These are phyloP conservation scores for Haplosporangium sp. DNA, from an alignment of 371 early-diverging fungal genomes.

Conservation along the genomic window DNA sequence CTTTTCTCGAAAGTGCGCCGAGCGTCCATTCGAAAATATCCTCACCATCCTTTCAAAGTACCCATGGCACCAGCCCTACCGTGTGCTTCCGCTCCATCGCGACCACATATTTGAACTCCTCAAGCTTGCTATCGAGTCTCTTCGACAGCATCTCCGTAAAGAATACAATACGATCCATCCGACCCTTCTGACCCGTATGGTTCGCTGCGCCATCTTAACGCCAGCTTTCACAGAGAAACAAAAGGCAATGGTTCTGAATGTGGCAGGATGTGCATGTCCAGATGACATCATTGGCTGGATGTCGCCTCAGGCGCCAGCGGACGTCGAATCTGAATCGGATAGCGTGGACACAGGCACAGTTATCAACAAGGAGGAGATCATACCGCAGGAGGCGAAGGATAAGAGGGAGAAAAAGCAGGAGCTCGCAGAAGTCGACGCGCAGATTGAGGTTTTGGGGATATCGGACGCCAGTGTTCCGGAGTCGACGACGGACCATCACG, in stretches of 20 bases:
- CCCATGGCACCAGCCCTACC: conserved; percentile 77
- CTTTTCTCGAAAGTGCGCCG: conserved; percentile 81
- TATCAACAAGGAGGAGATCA: not conserved
- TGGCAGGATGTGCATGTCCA: conserved; percentile 56
- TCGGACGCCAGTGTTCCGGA: not conserved
- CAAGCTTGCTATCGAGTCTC: conserved; percentile 72
- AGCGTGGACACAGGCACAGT: not conserved
- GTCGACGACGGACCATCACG: not conserved
- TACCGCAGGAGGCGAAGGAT: too few species aligned
- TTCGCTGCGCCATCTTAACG: conserved; percentile 73
- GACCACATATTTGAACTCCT: conserved; percentile 84
- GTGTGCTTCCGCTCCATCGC: conserved; percentile 73
- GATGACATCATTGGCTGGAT: conserved; percentile 50
- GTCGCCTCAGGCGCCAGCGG: conserved; percentile 19
- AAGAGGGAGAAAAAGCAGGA: not conserved
- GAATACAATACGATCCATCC: conserved; percentile 73
- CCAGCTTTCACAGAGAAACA: conserved; percentile 83
- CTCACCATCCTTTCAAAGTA: conserved; percentile 78
- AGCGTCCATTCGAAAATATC: conserved; percentile 85
- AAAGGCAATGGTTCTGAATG: conserved; percentile 71
- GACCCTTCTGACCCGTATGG: conserved; percentile 67
- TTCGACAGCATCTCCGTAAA: conserved; percentile 68
- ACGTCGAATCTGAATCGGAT: not conserved
- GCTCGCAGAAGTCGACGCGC: not conserved
- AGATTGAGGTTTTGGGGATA: not conserved